Conservation (phyloP, 106 monocot species). For the Ottelia alismoides region DNA sequence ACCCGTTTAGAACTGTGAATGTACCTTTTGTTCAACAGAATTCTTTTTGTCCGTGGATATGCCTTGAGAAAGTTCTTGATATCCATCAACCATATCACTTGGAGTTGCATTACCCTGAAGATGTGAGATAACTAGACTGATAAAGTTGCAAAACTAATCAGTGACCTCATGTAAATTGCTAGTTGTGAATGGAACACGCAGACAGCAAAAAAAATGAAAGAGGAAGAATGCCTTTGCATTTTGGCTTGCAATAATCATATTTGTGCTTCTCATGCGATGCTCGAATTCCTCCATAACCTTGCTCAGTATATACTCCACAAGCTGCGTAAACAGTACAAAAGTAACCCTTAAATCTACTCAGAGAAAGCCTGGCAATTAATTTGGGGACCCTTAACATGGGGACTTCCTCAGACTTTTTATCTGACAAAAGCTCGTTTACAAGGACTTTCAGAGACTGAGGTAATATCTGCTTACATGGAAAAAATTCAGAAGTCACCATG, state of each 20-base stretch:
- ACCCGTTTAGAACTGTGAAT: no score
- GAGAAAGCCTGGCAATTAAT: neutral
- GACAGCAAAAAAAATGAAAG: no score
- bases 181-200: no score
- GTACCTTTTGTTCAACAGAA: no score
- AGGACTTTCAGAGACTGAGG: slow-evolving; percentile 25
- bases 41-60: no score
- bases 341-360: neutral
- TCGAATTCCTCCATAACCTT: slow-evolving; percentile 74
- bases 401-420: slow-evolving; percentile 76
- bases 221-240: slow-evolving; percentile 36
- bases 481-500: neutral
- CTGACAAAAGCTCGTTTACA: slow-evolving; percentile 36
- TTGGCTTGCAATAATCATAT: slow-evolving; percentile 42
- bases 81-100: no score
- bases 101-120: neutral
- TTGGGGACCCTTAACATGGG: slow-evolving; percentile 23
- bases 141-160: no score
- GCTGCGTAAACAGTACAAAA: slow-evolving; percentile 17
- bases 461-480: neutral
- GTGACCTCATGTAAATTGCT: no score
- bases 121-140: no score
- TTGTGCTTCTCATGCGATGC: no score
- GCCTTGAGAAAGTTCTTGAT: no score
- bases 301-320: slow-evolving; percentile 50